phyloP scores from a whole-genome alignment of 352 stramenopile species.

The Pythium myriotylum region DNA sequence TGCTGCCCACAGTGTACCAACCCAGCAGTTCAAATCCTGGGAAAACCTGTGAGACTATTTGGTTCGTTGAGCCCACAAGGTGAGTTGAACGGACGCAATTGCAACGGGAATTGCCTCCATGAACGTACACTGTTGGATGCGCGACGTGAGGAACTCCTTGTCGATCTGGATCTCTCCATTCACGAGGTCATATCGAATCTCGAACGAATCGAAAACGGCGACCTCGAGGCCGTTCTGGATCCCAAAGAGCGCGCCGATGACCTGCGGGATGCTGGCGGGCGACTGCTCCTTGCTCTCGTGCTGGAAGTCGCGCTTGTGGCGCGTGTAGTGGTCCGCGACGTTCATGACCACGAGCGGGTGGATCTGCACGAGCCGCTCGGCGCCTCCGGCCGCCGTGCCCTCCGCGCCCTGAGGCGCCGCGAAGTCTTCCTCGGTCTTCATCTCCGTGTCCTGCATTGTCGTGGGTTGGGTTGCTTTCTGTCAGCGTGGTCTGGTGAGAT shows the following conservation, averaged over 20 bases:
- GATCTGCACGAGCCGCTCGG: conserved; percentile 74
- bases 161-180: conserved; percentile 70
- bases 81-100: not conserved
- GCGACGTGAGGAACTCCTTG: conserved; percentile 78
- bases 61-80: not conserved
- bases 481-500: not conserved
- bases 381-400: conserved; percentile 39
- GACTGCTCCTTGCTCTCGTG: conserved; percentile 16
- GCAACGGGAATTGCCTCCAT: not conserved
- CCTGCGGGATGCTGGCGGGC: conserved; percentile 40
- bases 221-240: conserved; percentile 84
- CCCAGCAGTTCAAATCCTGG: conserved; percentile 86
- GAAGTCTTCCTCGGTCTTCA: conserved; percentile 39
- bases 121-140: conserved; percentile 79
- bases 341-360: conserved; percentile 93
- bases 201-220: conserved; percentile 87
- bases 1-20: conserved; percentile 86
- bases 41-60: conserved; percentile 81
- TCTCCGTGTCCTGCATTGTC: conserved; percentile 60
- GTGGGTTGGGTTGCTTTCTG: conserved; percentile 17
- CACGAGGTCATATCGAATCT: conserved; percentile 78
- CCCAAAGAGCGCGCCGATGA: conserved; percentile 93
- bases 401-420: conserved; percentile 35
- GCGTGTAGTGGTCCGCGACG: conserved; percentile 95
- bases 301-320: conserved; percentile 68